Base-by-base conservation (phyloP, 345 rosid genomes). In the Eucalyptus regnans region DNA sequence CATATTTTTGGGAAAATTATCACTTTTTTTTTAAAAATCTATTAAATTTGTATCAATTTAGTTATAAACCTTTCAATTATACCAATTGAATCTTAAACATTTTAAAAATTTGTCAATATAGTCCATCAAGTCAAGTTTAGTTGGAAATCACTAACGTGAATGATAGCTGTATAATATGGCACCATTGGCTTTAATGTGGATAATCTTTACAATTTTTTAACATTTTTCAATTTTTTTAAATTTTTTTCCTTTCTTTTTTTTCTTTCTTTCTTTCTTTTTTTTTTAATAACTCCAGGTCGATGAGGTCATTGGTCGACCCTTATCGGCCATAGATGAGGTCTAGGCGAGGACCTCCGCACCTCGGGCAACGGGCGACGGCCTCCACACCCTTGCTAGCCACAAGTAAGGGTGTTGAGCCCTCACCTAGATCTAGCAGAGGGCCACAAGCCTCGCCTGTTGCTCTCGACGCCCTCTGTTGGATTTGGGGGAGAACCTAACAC, bases 141-240 rank as follows among this genome's bases (percentile, higher is more conserved):
- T 52, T 52, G 1, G 23, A 52, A 1, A 52, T 52, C 23, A 52
- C 58, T 52, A 52, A 52, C 23, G 23, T 52, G 0, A 52, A 52
- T 18, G 8, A 1, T 0, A 2, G 5, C 5, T 1, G 1, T 52
- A 52, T 52, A 18, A 52, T 52, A 4, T 18, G 23, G 23, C 10
- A 2, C 58, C 58, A 52, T 52, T 0, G 0, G 0, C 0, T 1
- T 9, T 18, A 52, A 52, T 18, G 58, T 0, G 10, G 58, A 52
- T 20, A 52, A 18, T 52, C 23, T 52, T 52, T 52, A 52, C 56
- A 52, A 52, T 18, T 1, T 1, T 52, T 18, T 7, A 52, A 52
- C 56, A 0, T 52, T 52, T 52, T 52, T 52, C 23, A 52, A 1
- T 0, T 51, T 51, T 17, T 0, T 16, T 7, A 2, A n/a, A n/a